Percentiles rank a stretch among this genome's conserved stretches.
Evolutionary conservation across 768 basidiomycete genomes (phyloP).

Genomic region (Tylopilus sp.): DNA sequence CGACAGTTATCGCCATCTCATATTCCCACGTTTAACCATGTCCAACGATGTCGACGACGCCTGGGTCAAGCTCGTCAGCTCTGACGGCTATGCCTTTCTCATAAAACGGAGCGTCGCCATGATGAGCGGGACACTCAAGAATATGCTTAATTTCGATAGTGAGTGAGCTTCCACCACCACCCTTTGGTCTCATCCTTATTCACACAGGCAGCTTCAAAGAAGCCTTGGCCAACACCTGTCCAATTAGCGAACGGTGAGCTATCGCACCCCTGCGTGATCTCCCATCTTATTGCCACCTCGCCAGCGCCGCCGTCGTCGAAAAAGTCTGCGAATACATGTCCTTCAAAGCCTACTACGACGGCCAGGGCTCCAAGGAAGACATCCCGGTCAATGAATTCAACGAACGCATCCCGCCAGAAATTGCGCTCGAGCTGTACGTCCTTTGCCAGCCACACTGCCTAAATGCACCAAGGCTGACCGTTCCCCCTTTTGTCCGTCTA

Average conservation of each 20-base stretch:
- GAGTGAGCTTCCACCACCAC: conserved; percentile 19
- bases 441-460: neutral
- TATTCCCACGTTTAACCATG: conserved; percentile 27
- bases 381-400: conserved; percentile 71
- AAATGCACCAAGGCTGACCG: conserved; percentile 11
- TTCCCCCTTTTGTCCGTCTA: neutral
- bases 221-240: conserved; percentile 65
- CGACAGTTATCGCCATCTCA: conserved; percentile 5
- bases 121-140: conserved; percentile 76
- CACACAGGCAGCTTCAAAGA: conserved; percentile 68
- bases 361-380: conserved; percentile 69
- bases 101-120: conserved; percentile 72
- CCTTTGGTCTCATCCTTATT: conserved; percentile 7
- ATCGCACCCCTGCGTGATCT: neutral
- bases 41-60: conserved; percentile 33
- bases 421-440: conserved; percentile 85
- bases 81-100: conserved; percentile 80
- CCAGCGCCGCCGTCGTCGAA: conserved; percentile 70
- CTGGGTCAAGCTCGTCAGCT: conserved; percentile 76
- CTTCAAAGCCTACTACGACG: conserved; percentile 78
- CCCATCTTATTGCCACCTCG: neutral
- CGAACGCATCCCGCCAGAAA: conserved; percentile 82
- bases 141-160: conserved; percentile 77
- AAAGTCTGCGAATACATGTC: conserved; percentile 88
- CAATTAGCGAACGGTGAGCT: conserved; percentile 66